Base-by-base conservation (phyloP, 2,329 filamentous ascomycete genomes). In the Calcarisporium arbuscula region DNA sequence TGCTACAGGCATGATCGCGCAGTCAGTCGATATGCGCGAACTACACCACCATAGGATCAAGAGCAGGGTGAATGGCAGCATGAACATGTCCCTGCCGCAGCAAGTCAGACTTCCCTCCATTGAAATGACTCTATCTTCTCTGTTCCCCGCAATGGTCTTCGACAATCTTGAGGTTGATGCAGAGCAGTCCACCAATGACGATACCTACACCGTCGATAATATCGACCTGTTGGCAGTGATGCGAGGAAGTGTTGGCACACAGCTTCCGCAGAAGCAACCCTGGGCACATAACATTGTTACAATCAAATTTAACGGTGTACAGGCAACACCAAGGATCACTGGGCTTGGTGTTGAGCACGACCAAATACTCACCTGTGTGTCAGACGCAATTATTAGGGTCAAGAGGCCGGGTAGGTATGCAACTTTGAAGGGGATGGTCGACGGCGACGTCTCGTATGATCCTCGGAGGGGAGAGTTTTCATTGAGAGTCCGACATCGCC, bases 371-470 rank as follows among this genome's bases (percentile, higher is more conserved):
- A 54, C 54, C 9, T 61, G 65, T 23, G 51, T 68, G 10, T 64
- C 68, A 3, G 70, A 76, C 35, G 76, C 74, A 8, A 65, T 69
- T n/a, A 64, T 80, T 25, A 62, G 61, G 18, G 72, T 80, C 12
- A 59, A 62, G 8, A 68, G 72, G 38, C 68, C 64, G n/a, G 47
- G 60, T 6, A 74, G 70, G 39, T 77, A 80, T 47, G 60, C 61
- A 26, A 60, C 70, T n/a, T 65, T 81, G 9, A 67, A 66, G 44
- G 65, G 65, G 8, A 67, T 65, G 28, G 64, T 78, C 17, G 77
- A 81, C 45, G 64, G 65, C 4, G 74, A 82, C 46, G 73, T 87
- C 17, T 68, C 67, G 4, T 85, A 83, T 54, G 70, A 74, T 43
- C 56, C 66, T 3, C 58, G 59, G 16, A 69, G 68, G 6, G 82